Conservation (phyloP, 495 filamentous ascomycete genomes). For the Lasiosphaeriaceae sp. region DNA sequence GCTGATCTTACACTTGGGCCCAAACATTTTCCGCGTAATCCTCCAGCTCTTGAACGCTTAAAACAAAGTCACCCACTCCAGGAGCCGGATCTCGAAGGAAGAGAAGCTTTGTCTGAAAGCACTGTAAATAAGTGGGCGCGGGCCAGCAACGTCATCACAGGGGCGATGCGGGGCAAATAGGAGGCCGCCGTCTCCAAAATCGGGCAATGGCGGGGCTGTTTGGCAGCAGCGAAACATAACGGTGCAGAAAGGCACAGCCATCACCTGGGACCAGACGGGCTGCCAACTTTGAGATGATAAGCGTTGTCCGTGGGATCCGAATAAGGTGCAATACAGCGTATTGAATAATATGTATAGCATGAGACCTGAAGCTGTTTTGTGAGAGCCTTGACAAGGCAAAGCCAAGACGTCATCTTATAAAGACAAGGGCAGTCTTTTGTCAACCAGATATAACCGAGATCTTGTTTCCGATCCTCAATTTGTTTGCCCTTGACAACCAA, state of each 20-base stretch:
- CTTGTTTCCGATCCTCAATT: too few relatives aligned
- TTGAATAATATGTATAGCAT: too few relatives aligned
- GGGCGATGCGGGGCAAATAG: constrained; percentile 1
- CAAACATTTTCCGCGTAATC: neutral
- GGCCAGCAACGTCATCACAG: neutral
- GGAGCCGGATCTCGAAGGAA: constrained; percentile 3
- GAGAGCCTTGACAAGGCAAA: too few relatives aligned
- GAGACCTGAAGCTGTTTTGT: too few relatives aligned
- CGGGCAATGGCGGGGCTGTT: neutral
- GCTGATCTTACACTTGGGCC: constrained; percentile 2
- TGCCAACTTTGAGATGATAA: neutral
- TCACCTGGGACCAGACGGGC: neutral
- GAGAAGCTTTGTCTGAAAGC: neutral
- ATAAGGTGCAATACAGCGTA: neutral
- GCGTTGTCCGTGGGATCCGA: neutral
- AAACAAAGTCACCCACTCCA: constrained; percentile 4
- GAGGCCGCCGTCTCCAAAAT: constrained; percentile 5
- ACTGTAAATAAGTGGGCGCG: neutral
- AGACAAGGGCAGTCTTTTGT: too few relatives aligned
- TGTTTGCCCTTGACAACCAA: too few relatives aligned
- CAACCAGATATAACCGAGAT: too few relatives aligned
- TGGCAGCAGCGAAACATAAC: neutral
- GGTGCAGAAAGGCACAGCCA: neutral
- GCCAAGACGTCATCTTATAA: too few relatives aligned
- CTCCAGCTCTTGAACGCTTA: constrained; percentile 2